Evolutionary conservation across 164 flowering plant genomes (phyloP), one percentile per base, ranked within the genome.

Genomic region (Aristolochia fimbriata): DNA sequence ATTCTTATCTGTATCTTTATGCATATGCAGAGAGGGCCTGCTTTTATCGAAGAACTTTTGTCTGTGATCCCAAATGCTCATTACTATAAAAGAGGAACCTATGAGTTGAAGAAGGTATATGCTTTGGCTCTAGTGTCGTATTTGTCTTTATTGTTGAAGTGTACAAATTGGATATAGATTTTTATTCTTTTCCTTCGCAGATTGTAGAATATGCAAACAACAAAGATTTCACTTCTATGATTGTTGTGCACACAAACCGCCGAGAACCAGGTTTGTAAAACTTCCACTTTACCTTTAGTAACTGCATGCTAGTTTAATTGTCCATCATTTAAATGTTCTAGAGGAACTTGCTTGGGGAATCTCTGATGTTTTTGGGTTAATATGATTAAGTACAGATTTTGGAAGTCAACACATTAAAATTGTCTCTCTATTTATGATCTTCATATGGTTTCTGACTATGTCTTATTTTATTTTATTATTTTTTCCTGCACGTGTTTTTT

Each of bases 201-300:
- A 92, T 92, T 73, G 83, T 84, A 24, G 86, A 84, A 60, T 89
- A 89, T 78, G 98, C 96, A 19, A 91, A 55, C 1, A 74, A 80
- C 7, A 81, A 83, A 67, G 93, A 89, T 31, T 92, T 84, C 75
- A 89, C 93, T 19, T 85, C 96, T 58, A 6, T 92, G 12, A 72
- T 92, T 41, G 98, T 89, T 62, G 93, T 89, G 61, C 98, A 92
- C 50, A 87, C 96, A 21, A 89, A 81, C 67, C 87, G 96, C 13
- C 80, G 96, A 64, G 96, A 89, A 71, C 96, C 95, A 72, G 96
- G 97, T 91, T 58, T 51, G 67, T 61, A 16, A 21, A 49, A 41
- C 61, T 66, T 61, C 60, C 53, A 55, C 19, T n/a, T 20, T 21
- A 2, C 31, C 15, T 13, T 2, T 6, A 49, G n/a, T 4, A 17